Evolutionary conservation across 169 alveolate species (phyloP).

Genomic region (Sarcocystis neurona): DNA sequence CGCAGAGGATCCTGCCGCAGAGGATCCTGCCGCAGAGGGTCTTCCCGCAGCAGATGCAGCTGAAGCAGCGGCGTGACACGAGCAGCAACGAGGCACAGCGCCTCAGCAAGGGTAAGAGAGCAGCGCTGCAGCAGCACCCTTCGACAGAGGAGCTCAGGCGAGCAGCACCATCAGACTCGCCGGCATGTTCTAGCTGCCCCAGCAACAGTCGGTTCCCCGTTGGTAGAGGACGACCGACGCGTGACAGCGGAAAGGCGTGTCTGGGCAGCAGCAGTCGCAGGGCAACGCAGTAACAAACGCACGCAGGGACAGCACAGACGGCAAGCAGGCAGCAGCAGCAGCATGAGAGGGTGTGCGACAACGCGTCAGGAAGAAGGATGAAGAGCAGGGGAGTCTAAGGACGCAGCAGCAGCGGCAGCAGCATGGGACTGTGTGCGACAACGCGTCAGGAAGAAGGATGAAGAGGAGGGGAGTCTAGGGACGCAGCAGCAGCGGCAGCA

Average conservation of each 20-base stretch:
- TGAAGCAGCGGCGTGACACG: background rate
- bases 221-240: too few species aligned
- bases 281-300: background rate
- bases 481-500: too few species aligned
- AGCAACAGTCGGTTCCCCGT: too few species aligned
- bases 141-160: too few species aligned
- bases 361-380: background rate
- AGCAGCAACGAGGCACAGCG: too few species aligned
- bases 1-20: background rate
- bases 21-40: background rate
- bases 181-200: too few species aligned
- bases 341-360: background rate
- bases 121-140: too few species aligned
- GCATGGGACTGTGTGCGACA: background rate
- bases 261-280: too few species aligned
- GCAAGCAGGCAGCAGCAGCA: background rate
- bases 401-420: background rate
- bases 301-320: background rate
- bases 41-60: conserved; percentile 40
- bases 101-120: too few species aligned
- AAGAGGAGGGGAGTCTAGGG: conserved; percentile 11
- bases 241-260: too few species aligned
- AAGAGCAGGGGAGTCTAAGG: background rate
- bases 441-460: conserved; percentile 31
- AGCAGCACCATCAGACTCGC: too few species aligned